phyloP scores from a whole-genome alignment of 2,329 filamentous ascomycete species.

The Fusarium sp. region DNA sequence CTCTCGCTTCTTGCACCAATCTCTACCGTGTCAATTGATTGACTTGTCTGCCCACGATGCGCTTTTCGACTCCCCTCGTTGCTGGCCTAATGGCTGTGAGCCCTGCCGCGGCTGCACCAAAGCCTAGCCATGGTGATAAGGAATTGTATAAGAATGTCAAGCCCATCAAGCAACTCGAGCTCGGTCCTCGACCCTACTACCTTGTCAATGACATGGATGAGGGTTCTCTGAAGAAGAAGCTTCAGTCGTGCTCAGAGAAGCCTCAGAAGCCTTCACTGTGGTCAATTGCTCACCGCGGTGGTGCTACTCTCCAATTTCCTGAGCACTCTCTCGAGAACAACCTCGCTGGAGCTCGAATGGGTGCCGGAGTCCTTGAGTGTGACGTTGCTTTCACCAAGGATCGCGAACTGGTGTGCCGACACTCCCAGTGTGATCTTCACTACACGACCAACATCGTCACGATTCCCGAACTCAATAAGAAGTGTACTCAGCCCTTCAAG shows the following conservation, averaged over 20 bases:
- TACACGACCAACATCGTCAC: conserved; percentile 75
- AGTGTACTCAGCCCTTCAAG: conserved; percentile 71
- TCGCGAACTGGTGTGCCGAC: conserved; percentile 73
- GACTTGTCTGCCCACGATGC: conserved; percentile 45
- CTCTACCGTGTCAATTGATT: conserved; percentile 16
- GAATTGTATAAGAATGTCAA: conserved; percentile 51
- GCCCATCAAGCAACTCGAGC: conserved; percentile 62
- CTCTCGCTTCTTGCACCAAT: not conserved
- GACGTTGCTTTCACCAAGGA: conserved; percentile 75
- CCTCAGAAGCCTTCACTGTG: conserved; percentile 64
- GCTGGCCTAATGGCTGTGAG: conserved; percentile 47
- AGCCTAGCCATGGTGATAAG: conserved; percentile 23
- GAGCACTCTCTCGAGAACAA: conserved; percentile 71
- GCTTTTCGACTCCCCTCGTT: conserved; percentile 46
- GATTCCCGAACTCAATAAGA: conserved; percentile 69
- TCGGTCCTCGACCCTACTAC: conserved; percentile 73
- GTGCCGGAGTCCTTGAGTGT: conserved; percentile 74
- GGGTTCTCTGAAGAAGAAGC: conserved; percentile 67
- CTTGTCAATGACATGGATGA: conserved; percentile 72
- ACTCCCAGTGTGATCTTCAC: conserved; percentile 75
- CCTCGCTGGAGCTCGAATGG: conserved; percentile 73
- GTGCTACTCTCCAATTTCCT: conserved; percentile 70
- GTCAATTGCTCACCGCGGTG: conserved; percentile 72
- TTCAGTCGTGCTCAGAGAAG: conserved; percentile 68
- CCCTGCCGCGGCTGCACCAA: conserved; percentile 46